Evolutionary conservation across 1,284 basidiomycete genomes (phyloP).

Genomic region (Cutaneotrichosporon sp.): DNA sequence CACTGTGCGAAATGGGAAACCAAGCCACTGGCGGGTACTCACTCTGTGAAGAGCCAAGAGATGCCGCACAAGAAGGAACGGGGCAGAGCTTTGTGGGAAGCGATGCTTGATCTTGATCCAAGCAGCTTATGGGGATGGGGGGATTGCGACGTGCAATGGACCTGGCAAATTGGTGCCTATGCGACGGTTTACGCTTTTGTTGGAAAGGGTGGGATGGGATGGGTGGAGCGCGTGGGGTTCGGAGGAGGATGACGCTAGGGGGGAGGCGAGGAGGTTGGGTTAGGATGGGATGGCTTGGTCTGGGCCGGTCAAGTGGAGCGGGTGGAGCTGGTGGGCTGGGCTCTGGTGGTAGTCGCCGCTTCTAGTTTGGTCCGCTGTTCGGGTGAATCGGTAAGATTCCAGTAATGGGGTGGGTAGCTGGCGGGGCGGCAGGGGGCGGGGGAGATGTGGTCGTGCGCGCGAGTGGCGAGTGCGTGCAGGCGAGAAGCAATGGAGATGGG

Average conservation of each 20-base stretch:
- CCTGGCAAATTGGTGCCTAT: neutral
- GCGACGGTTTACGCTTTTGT: neutral
- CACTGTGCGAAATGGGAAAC: too few species aligned
- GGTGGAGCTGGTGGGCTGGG: neutral
- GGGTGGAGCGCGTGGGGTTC: neutral
- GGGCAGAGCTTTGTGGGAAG: neutral
- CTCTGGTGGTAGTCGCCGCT: neutral
- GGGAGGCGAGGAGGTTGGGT: too few species aligned
- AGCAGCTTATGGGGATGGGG: neutral
- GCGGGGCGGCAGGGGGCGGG: too few species aligned
- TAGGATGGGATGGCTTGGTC: neutral
- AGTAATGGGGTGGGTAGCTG: too few species aligned
- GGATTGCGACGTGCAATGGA: neutral
- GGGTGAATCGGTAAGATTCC: too few species aligned
- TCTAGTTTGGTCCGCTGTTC: neutral
- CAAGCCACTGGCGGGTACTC: neutral
- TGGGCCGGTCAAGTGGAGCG: neutral
- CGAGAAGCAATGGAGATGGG: too few species aligned
- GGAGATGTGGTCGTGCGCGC: too few species aligned
- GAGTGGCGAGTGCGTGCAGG: too few species aligned
- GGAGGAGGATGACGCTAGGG: too few species aligned
- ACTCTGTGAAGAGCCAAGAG: neutral
- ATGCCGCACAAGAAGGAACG: neutral
- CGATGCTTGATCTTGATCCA: neutral
- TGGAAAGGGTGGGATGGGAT: neutral